Percentiles rank a stretch among this genome's conserved stretches.
phyloP scores from a whole-genome alignment of 208 protist genomes.

The Zelonia costaricensis region DNA sequence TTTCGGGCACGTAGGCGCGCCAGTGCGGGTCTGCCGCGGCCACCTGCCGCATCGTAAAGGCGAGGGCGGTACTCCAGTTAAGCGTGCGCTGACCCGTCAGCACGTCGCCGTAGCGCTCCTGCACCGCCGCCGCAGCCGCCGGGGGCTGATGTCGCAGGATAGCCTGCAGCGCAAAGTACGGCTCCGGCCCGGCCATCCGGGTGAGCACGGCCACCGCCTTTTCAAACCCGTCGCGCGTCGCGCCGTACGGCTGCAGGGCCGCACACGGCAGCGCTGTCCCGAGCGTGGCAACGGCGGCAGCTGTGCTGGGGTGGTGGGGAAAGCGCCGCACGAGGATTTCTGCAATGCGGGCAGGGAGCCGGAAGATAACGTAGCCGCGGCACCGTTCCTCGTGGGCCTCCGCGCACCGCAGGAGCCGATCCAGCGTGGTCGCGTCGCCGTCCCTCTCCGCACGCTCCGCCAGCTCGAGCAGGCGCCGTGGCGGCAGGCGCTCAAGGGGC shows the following conservation, averaged over 20 bases:
- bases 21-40: constrained; percentile 33
- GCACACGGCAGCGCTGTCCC: constrained; percentile 23
- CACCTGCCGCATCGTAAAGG: constrained; percentile 32
- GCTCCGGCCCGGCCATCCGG: constrained; percentile 47
- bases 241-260: constrained; percentile 25
- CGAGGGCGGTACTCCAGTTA: constrained; percentile 54
- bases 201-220: constrained; percentile 36
- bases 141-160: constrained; percentile 40
- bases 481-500: constrained; percentile 9
- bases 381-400: background rate
- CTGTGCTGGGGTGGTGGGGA: constrained; percentile 8
- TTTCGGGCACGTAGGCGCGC: constrained; percentile 44
- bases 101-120: constrained; percentile 64
- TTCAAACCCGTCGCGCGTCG: constrained; percentile 20
- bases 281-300: constrained; percentile 9
- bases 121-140: constrained; percentile 25
- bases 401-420: constrained; percentile 15
- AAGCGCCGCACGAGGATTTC: constrained; percentile 13
- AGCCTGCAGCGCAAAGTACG: constrained; percentile 50
- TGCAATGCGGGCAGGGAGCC: constrained; percentile 21
- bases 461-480: constrained; percentile 14
- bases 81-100: constrained; percentile 41
- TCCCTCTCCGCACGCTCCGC: background rate
- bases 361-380: constrained; percentile 14
- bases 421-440: constrained; percentile 5